These are phyloP conservation scores for Termitomyces sp. DNA, from an alignment of 768 basidiomycete genomes.

Conservation along the genomic window DNA sequence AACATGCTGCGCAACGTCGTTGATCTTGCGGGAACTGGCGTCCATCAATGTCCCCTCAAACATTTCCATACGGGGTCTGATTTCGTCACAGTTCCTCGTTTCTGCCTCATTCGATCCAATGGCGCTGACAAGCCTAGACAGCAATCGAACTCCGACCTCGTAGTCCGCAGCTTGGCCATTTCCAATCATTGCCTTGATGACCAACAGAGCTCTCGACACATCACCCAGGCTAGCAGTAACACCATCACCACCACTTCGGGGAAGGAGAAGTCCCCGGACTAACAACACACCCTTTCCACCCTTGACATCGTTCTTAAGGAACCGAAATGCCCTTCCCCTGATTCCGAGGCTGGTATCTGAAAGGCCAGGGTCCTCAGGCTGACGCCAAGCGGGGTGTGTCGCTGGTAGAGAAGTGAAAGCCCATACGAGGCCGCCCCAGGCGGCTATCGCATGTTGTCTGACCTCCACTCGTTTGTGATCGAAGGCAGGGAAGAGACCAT, in stretches of 20 bases:
- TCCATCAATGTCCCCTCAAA: constrained; percentile 40
- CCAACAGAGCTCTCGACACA: constrained; percentile 27
- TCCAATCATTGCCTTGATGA: constrained; percentile 33
- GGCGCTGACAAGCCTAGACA: constrained; percentile 27
- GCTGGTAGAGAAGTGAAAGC: constrained; percentile 29
- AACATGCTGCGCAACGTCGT: constrained; percentile 20
- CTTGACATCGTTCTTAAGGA: constrained; percentile 41
- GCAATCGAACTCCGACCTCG: constrained; percentile 26
- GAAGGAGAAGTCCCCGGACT: constrained; percentile 30
- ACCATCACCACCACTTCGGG: not conserved
- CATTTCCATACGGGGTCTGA: constrained; percentile 27
- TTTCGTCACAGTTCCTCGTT: constrained; percentile 5
- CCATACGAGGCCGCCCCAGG: constrained; percentile 57
- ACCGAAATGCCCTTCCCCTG: constrained; percentile 29
- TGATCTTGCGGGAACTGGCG: constrained; percentile 18
- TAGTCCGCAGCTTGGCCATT: constrained; percentile 18
- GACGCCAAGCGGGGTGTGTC: constrained; percentile 20
- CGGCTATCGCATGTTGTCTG: constrained; percentile 31
- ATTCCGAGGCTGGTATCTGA: constrained; percentile 14
- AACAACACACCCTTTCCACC: constrained; percentile 39
- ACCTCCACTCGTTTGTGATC: constrained; percentile 28
- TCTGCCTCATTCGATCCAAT: constrained; percentile 16
- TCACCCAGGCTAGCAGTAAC: constrained; percentile 5
- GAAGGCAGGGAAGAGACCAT: constrained; percentile 25
- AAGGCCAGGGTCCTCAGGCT: constrained; percentile 10